Evolutionary conservation across 139 green algal genomes (phyloP).

Genomic region (Nannochloris sp.): DNA sequence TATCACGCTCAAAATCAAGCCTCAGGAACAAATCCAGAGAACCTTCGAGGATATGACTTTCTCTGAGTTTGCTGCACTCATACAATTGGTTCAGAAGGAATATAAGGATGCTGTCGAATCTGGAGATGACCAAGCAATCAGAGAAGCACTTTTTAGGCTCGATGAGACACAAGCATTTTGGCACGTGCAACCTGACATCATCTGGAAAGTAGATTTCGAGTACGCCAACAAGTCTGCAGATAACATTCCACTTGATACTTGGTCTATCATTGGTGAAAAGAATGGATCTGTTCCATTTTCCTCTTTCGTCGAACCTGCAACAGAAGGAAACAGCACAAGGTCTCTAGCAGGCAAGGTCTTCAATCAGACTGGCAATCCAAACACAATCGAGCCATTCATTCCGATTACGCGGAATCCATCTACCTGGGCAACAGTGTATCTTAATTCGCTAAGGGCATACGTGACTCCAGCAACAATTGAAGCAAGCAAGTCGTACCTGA

Average conservation of each 20-base stretch:
- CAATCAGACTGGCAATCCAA: no score
- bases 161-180: conserved; percentile 41
- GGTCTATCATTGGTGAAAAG: neutral
- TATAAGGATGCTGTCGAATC: conserved; percentile 21
- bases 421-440: no score
- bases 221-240: conserved; percentile 23
- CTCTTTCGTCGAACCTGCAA: conserved; percentile 24
- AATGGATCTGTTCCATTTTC: neutral
- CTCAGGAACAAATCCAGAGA: conserved; percentile 18
- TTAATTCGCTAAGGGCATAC: no score
- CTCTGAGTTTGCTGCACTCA: conserved; percentile 1
- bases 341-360: no score
- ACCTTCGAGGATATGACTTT: conserved; percentile 13
- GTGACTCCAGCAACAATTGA: conserved; percentile 27
- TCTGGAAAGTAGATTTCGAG: conserved; percentile 24
- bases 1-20: conserved; percentile 38
- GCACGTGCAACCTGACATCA: conserved; percentile 19
- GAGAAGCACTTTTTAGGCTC: conserved; percentile 9
- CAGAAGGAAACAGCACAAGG: no score
- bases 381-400: no score
- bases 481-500: conserved; percentile 4
- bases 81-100: conserved; percentile 24
- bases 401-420: no score
- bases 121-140: conserved; percentile 7
- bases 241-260: conserved; percentile 20